phyloP scores from a whole-genome alignment of 768 basidiomycete species.

The Pisolithus tinctorius region DNA sequence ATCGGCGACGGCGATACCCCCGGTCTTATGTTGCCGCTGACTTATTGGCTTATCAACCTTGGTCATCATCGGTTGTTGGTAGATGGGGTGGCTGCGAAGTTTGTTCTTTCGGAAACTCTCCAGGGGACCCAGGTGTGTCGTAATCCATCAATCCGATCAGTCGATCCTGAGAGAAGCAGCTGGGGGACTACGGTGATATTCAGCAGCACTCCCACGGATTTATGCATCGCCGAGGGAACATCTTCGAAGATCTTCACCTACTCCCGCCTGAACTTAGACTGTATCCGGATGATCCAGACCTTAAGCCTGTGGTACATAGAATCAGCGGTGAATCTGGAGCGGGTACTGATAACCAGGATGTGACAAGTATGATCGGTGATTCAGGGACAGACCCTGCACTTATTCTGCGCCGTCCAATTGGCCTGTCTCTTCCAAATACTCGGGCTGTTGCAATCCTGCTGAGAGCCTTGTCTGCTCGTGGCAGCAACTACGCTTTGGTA shows the following conservation, averaged over 20 bases:
- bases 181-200: background rate
- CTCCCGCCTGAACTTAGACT: background rate
- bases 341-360: background rate
- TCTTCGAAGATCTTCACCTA: background rate
- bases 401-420: background rate
- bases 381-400: background rate
- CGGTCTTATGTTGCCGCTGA: no score
- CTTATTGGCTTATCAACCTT: no score
- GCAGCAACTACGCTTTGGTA: background rate
- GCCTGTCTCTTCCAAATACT: background rate
- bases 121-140: background rate
- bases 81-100: background rate
- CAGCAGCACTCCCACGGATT: background rate
- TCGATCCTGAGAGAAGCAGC: background rate
- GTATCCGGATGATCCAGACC: background rate
- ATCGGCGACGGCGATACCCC: no score
- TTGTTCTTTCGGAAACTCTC: background rate
- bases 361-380: background rate
- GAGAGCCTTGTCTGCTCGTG: background rate
- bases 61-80: no score
- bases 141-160: background rate
- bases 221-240: background rate
- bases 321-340: background rate
- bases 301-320: background rate
- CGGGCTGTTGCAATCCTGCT: background rate